Conservation (phyloP, 1,139 yeast species). For the Debaryomycetaceae sp. region DNA sequence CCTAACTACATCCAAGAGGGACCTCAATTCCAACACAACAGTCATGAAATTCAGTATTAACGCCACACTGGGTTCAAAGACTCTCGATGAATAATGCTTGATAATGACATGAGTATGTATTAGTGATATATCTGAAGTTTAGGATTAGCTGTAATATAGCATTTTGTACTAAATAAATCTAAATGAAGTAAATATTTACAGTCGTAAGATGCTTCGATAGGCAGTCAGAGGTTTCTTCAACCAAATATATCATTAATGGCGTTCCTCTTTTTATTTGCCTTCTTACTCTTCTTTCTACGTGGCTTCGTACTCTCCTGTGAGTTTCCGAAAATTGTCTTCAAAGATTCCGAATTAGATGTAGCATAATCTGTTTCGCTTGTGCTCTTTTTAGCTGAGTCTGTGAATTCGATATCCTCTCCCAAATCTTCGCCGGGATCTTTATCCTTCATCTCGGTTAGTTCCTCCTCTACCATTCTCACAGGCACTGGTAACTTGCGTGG, state of each 20-base stretch:
- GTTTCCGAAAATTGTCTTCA: conserved; percentile 1
- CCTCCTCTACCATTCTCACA: conserved; percentile 1
- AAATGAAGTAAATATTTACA: no score
- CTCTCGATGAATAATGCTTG: neutral
- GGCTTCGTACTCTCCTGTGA: conserved; percentile 12
- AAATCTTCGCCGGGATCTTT: conserved; percentile 18
- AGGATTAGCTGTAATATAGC: neutral
- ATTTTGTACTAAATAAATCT: neutral
- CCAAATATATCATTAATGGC: conserved; percentile 65
- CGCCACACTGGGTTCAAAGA: neutral
- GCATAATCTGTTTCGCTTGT: conserved; percentile 2
- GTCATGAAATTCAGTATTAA: neutral
- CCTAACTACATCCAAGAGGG: conserved; percentile 2
- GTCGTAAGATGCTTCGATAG: no score
- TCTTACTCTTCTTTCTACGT: conserved; percentile 24
- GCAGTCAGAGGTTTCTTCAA: no score
- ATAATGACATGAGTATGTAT: neutral
- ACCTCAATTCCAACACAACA: conserved; percentile 5
- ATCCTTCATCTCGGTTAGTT: neutral
- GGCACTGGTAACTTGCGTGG: no score
- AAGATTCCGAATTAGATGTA: conserved; percentile 5
- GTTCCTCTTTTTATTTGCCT: conserved; percentile 44
- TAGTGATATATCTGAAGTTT: neutral
- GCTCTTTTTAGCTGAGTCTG: no score
- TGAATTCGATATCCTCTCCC: conserved; percentile 20